Evolutionary conservation across 768 basidiomycete species (phyloP), one percentile per base, ranked within the genome.

Genomic region (Tricholoma saponaceum): DNA sequence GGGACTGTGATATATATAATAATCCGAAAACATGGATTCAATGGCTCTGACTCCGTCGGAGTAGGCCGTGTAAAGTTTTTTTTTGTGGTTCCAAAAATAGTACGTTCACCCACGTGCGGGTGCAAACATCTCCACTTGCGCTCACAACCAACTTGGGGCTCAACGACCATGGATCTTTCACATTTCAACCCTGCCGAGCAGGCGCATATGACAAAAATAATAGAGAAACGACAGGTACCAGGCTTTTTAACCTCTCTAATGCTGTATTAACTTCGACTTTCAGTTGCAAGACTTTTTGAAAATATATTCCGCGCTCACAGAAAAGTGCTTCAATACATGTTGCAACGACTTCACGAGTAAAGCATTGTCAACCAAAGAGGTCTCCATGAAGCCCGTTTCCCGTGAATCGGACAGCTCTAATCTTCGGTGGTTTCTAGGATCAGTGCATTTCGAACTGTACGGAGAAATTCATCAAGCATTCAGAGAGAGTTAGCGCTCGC

Each of bases 271-370:
- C 43, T 55, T 39, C 30, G 41, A 4, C 35, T 55, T 41, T 58
- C 9, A 98, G 95, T 96, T 99, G 95, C 92, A 96, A 81, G 96
- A 98, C 78, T 98, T 99, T 68, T 79, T 99, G 79, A 83, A 82
- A 68, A 87, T 98, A 74, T 98, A 99, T 75, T 90, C 93, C 22
- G 89, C 86, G 68, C 83, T 99, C 56, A 94, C 95, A 30, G 96
- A 98, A 71, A 87, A 92, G 64, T 99, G 96, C 73, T 99, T 99
- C 82, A 93, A 80, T 65, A 80, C 91, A 13, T 99, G 96, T 71
- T 89, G 89, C 67, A 95, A 95, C 70, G 96, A 99, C 70, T 98
- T 99, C 67, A 98, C 95, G 23, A 91, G 89, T 79, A 97, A 94
- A 75, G 86, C 94, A 0, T 76, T 99, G 57, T 91, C 89, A 10